Base-by-base conservation (phyloP, 2,329 filamentous ascomycete species). In the Colletotrichum cereale region DNA sequence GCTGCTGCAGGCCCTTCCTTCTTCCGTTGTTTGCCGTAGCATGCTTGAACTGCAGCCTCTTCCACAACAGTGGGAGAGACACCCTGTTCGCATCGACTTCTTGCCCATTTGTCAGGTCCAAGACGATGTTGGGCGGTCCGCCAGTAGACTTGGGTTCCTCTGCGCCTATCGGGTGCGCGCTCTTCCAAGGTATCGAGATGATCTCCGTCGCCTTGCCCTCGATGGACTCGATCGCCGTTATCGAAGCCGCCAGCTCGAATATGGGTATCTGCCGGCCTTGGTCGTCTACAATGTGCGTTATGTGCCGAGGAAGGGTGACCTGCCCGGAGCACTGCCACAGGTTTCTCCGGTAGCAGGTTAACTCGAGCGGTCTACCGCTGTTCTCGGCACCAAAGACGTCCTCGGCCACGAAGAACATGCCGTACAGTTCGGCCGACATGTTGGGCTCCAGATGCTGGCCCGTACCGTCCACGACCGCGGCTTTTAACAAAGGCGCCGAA, bases 161-260 rank as follows among this genome's bases (percentile, higher is more conserved):
- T 1, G 76, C 79, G 24, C 80, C 80, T 2, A 84, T 78, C 79
- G 91, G 76, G 83, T 91, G 77, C 84, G 92, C 78, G 88, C 85
- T 97, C 84, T 98, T 98, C 95, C 96, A 98, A 0, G 96, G 96
- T 58, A 98, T 96, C 0, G 93, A 96, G 71, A 98, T 98, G 73
- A 98, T 97, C 82, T 98, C 97, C 7, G 97, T 96, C 0, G 90
- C 78, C 78, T 97, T 97, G 60, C 94, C 93, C 79, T 98, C 96
- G 61, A 98, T 97, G 6, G 94, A 97, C 81, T 98, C 96, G 4
- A 93, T 90, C 2, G 94, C 95, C 0, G 93, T 93, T 63, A 98
- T 94, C 44, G 92, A 91, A 29, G 96, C 90, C 72, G 94, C 92
- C 73, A 97, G 82, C 72, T 97, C 89, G 55, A 93, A 90, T 5